These are phyloP conservation scores for Barnettozyma sp. DNA, from an alignment of 805 yeast species.

Conservation along the genomic window DNA sequence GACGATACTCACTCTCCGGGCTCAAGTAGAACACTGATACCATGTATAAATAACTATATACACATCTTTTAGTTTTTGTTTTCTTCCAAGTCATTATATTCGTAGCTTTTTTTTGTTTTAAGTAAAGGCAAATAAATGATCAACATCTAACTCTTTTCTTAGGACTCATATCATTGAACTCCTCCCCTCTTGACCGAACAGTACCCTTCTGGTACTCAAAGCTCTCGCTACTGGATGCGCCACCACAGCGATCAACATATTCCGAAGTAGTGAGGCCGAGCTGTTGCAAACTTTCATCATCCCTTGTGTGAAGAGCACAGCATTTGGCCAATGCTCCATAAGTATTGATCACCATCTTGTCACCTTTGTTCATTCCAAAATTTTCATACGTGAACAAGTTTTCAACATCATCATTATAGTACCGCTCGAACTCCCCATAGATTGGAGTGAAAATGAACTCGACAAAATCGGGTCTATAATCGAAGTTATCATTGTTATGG, in stretches of 20 bases:
- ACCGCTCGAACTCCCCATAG: conserved; percentile 30
- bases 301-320: conserved; percentile 12
- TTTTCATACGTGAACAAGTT: conserved; percentile 30
- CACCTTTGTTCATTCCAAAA: conserved; percentile 36
- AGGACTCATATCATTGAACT: conserved; percentile 2
- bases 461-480: conserved; percentile 3
- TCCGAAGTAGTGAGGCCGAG: no score
- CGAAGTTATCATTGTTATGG: conserved; percentile 9
- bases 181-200: conserved; percentile 17
- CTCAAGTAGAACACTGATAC: no score
- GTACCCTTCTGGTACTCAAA: conserved; percentile 13
- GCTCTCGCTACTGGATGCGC: conserved; percentile 3
- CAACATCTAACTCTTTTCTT: conserved; percentile 5
- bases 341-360: conserved; percentile 31
- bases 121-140: not conserved
- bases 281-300: no score
- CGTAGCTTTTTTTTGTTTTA: not conserved
- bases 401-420: conserved; percentile 29
- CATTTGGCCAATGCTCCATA: conserved; percentile 33
- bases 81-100: not conserved
- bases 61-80: not conserved
- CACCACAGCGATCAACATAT: not conserved
- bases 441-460: conserved; percentile 33
- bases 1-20: conserved; percentile 17
- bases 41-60: not conserved